Conservation (phyloP, 2,329 filamentous ascomycete genomes). For the Colletotrichum sp. region DNA sequence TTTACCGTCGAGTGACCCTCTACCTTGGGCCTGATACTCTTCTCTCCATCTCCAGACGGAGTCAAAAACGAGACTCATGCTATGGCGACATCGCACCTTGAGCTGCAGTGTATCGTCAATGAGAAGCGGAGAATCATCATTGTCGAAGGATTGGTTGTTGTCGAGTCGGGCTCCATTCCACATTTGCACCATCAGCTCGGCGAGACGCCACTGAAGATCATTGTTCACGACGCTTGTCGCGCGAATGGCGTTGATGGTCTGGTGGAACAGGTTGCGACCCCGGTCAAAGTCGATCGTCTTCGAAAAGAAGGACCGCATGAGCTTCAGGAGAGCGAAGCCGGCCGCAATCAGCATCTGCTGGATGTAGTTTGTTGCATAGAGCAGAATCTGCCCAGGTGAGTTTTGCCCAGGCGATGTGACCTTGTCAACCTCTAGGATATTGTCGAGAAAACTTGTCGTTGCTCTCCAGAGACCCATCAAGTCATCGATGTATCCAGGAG, state of each 20-base stretch:
- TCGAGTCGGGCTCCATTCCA: slow-evolving; percentile 75
- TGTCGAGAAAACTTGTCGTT: slow-evolving; percentile 72
- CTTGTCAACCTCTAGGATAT: slow-evolving; percentile 61
- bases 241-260: slow-evolving; percentile 73
- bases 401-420: slow-evolving; percentile 50
- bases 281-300: slow-evolving; percentile 73
- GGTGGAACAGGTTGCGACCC: slow-evolving; percentile 72
- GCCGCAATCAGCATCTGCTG: slow-evolving; percentile 87
- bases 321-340: slow-evolving; percentile 77
- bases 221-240: slow-evolving; percentile 78
- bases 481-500: slow-evolving; percentile 75
- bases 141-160: slow-evolving; percentile 49
- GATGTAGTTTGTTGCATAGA: slow-evolving; percentile 76
- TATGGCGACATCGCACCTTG: slow-evolving; percentile 83
- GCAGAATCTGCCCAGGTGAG: slow-evolving; percentile 60
- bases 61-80: slow-evolving; percentile 85
- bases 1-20: slow-evolving; percentile 75
- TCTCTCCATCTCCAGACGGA: slow-evolving; percentile 87
- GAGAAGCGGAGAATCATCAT: slow-evolving; percentile 53
- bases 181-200: slow-evolving; percentile 86
- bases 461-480: slow-evolving; percentile 78
- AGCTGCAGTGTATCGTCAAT: slow-evolving; percentile 78
- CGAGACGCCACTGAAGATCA: slow-evolving; percentile 79
- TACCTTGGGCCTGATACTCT: slow-evolving; percentile 75
- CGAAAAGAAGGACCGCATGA: slow-evolving; percentile 79